Conservation (phyloP, 345 rosid species). For the Raphanus raphanistrum region DNA sequence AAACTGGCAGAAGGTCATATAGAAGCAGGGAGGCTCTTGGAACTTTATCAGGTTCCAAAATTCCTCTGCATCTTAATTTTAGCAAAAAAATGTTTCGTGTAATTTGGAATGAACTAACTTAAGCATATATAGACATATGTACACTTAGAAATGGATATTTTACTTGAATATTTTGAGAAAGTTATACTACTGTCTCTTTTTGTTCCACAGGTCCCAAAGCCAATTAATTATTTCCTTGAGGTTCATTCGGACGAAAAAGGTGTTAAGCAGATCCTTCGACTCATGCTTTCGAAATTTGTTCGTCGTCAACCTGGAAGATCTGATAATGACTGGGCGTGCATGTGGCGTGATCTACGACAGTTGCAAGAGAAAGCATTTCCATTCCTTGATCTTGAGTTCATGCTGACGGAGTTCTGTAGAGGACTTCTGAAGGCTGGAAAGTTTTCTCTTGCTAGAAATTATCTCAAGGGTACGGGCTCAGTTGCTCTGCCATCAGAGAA, state of each 20-base stretch:
- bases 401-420: constrained; percentile 91
- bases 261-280: constrained; percentile 88
- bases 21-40: constrained; percentile 90
- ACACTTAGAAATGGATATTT: background rate
- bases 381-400: constrained; percentile 82
- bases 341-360: constrained; percentile 93
- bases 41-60: constrained; percentile 72
- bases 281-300: constrained; percentile 86
- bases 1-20: constrained; percentile 81
- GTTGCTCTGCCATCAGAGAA: constrained; percentile 76
- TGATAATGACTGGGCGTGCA: constrained; percentile 97
- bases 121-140: background rate
- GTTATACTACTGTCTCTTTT: constrained; percentile 20
- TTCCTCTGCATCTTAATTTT: constrained; percentile 12
- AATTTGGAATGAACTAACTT: constrained; percentile 21
- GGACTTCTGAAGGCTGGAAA: constrained; percentile 96
- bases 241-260: constrained; percentile 81
- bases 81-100: constrained; percentile 5
- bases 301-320: constrained; percentile 79
- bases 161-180: constrained; percentile 2
- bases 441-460: constrained; percentile 94
- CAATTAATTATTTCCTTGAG: constrained; percentile 69
- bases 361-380: constrained; percentile 86
- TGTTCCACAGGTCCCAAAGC: constrained; percentile 79
- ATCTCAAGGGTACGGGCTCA: constrained; percentile 84